These are phyloP conservation scores for Viola odorata DNA, from an alignment of 345 rosid species.

Conservation along the genomic window DNA sequence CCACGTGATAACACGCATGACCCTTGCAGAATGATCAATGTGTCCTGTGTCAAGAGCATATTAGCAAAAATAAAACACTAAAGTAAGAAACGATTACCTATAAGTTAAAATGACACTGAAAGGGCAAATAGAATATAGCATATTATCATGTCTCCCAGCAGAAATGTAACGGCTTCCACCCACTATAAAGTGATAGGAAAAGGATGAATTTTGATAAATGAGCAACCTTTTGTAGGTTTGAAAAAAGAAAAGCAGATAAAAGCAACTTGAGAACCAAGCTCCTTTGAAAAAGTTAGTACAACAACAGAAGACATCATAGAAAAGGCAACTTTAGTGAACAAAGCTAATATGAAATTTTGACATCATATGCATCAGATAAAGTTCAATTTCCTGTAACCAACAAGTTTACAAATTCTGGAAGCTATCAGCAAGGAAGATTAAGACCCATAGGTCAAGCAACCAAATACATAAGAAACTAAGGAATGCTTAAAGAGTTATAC, in stretches of 20 bases:
- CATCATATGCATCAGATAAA: too few species aligned
- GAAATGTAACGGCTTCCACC: not conserved
- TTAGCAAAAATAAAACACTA: not conserved
- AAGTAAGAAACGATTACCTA: not conserved
- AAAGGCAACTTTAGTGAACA: constrained; percentile 21
- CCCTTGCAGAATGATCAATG: constrained; percentile 90
- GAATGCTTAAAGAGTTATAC: too few species aligned
- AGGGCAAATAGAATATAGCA: not conserved
- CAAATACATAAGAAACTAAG: not conserved
- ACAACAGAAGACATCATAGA: constrained; percentile 20
- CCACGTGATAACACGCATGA: constrained; percentile 96
- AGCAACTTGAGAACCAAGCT: constrained; percentile 23
- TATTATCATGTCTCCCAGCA: not conserved
- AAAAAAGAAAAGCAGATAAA: constrained; percentile 14
- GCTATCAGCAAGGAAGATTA: not conserved
- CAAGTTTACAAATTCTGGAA: not conserved
- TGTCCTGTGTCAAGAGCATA: constrained; percentile 38
- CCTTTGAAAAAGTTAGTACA: constrained; percentile 17
- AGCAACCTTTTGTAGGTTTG: constrained; percentile 8
- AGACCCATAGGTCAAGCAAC: constrained; percentile 1
- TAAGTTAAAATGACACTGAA: not conserved
- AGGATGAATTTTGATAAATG: too few species aligned
- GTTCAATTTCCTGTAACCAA: constrained; percentile 6
- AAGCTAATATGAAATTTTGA: constrained; percentile 6
- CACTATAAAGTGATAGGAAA: not conserved